Percentiles rank a stretch among this genome's conserved stretches.
phyloP scores from a whole-genome alignment of 805 yeast species.

The Wickerhamomyces queroliae region DNA sequence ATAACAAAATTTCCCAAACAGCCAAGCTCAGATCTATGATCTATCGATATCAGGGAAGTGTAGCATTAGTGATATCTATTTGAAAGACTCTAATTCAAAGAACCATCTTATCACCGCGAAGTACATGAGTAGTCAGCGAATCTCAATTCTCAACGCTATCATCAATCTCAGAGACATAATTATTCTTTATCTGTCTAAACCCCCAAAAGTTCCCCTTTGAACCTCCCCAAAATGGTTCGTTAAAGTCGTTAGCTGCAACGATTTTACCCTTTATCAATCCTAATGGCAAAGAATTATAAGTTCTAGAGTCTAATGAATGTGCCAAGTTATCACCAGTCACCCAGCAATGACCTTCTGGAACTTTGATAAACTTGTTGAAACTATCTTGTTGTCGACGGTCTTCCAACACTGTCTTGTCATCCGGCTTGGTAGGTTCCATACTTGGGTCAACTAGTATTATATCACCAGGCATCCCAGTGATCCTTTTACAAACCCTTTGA shows the following conservation, averaged over 20 bases:
- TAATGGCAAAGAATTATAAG: constrained; percentile 86
- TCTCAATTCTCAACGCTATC: too few species aligned
- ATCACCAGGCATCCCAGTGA: constrained; percentile 97
- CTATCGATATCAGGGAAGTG: too few species aligned
- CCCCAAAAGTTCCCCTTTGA: constrained; percentile 37
- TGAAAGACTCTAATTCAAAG: too few species aligned
- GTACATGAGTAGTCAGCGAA: too few species aligned
- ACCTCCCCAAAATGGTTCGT: constrained; percentile 37
- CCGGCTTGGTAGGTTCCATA: constrained; percentile 20
- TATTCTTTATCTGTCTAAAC: constrained; percentile 50
- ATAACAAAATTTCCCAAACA: too few species aligned
- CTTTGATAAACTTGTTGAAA: constrained; percentile 50
- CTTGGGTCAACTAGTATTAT: constrained; percentile 77
- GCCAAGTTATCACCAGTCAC: constrained; percentile 91
- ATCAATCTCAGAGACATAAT: too few species aligned
- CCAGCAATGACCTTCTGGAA: constrained; percentile 97
- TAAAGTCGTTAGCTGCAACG: constrained; percentile 59
- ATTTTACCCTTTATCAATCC: constrained; percentile 85
- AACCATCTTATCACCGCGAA: too few species aligned
- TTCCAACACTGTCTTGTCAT: constrained; percentile 5
- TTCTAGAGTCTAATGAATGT: constrained; percentile 83
- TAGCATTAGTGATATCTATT: too few species aligned
- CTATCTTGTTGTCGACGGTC: constrained; percentile 7
- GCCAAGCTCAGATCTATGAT: too few species aligned
- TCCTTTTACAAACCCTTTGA: constrained; percentile 84